Evolutionary conservation across 345 rosid genomes (phyloP), one percentile per base, ranked within the genome.

Genomic region (Turritis glabra): DNA sequence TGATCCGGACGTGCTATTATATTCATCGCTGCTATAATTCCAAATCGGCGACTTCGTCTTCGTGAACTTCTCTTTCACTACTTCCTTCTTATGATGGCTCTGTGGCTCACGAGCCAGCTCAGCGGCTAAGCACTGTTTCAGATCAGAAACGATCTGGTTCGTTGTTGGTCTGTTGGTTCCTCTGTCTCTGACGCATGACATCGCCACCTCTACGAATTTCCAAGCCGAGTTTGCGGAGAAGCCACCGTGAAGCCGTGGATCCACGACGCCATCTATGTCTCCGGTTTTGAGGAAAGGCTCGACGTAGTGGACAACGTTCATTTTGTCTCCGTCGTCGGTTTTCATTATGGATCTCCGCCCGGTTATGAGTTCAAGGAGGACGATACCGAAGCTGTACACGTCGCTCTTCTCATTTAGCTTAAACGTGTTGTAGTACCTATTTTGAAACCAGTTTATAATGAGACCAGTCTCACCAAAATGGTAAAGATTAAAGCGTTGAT

Each of bases 401-500:
- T 87, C 91, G 27, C 89, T 87, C 75, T 82, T 85, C 82, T 77
- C 81, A 56, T 79, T 79, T 46, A 79, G 78, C 67, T 78, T 78
- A 26, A 78, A 78, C 47, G 81, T 72, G 51, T 78, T 78, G 77
- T 78, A 72, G 69, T 78, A 78, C 77, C 81, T 78, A 64, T 30
- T 10, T 22, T 10, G 21, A 38, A 22, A 23, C 65, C 3, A 5
- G 19, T 53, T 53, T 2, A 26, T 53, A 11, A 53, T 30, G 40
- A 38, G 29, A 38, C 21, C 13, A 6, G 13, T 5, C 26, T 33
- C 27, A 58, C 27, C 5, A 58, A 13, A 29, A 3, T 55, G 13
- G 26, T 52, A 2, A 2, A 23, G n/a, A 26, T 21, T 40, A 17
- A 69, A 43, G 7, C 18, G 10, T 41, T 23, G 3, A 62, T 58